A percentile compares a stretch with the other conserved stretches of the same genome.
Conservation (phyloP, 116 monocot species). For the Zostera marina region DNA sequence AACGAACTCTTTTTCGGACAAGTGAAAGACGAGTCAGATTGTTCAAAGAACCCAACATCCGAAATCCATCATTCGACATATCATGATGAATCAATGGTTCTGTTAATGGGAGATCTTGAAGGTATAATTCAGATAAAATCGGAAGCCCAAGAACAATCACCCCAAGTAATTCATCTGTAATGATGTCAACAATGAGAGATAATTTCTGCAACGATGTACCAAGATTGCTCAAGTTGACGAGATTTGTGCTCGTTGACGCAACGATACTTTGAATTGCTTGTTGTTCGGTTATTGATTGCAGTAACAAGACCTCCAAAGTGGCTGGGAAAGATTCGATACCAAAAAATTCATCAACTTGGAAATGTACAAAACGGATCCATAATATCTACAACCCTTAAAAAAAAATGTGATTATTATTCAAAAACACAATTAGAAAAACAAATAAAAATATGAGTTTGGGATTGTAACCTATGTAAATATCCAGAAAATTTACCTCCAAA, state of each 20-base stretch:
- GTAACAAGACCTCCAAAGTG: constrained; percentile 26
- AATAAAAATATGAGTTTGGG: not conserved
- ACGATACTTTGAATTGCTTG: constrained; percentile 15
- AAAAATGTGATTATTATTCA: constrained; percentile 8
- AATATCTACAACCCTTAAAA: constrained; percentile 34
- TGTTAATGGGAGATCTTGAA: constrained; percentile 41
- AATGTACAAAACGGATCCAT: not conserved
- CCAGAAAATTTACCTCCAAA: constrained; percentile 48
- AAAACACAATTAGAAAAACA: not conserved
- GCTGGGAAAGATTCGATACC: constrained; percentile 18
- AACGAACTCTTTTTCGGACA: constrained; percentile 21
- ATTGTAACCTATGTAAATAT: not conserved
- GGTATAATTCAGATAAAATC: constrained; percentile 42
- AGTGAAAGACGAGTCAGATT: constrained; percentile 48
- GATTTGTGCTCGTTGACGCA: not conserved
- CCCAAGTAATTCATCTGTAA: constrained; percentile 48
- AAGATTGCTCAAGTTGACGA: not conserved
- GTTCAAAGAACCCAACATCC: constrained; percentile 27
- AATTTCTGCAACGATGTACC: constrained; percentile 27
- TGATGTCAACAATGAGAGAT: constrained; percentile 47
- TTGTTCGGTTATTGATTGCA: constrained; percentile 30
- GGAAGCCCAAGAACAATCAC: constrained; percentile 28
- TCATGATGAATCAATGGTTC: constrained; percentile 28
- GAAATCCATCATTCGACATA: constrained; percentile 56
- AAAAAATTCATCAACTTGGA: constrained; percentile 6